These are phyloP conservation scores for Avena insularis DNA, from an alignment of 176 grass and related monocot genomes.

Conservation along the genomic window DNA sequence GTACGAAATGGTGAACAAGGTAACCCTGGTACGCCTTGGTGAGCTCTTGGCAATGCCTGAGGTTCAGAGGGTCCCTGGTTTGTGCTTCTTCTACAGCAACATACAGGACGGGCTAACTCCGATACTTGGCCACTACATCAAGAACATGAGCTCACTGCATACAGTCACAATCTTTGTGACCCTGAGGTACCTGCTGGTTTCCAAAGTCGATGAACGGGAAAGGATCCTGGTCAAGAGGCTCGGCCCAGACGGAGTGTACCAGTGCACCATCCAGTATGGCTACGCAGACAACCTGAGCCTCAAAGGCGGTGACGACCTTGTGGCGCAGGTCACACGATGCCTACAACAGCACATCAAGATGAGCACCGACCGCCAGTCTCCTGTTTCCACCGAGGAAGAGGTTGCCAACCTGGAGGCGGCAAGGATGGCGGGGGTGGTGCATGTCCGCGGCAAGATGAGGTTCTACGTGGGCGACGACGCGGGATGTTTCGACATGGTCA, in stretches of 20 bases:
- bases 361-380: background rate
- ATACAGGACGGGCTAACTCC: conserved; percentile 73
- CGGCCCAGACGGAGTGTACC: conserved; percentile 62
- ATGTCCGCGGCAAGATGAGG: conserved; percentile 76
- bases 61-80: conserved; percentile 63
- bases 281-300: conserved; percentile 63
- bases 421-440: conserved; percentile 51
- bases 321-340: conserved; percentile 48
- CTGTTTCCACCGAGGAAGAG: conserved; percentile 33
- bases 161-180: conserved; percentile 66
- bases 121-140: conserved; percentile 72
- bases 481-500: conserved; percentile 60
- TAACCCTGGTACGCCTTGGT: conserved; percentile 58
- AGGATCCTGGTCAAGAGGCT: conserved; percentile 64
- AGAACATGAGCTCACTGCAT: conserved; percentile 78
- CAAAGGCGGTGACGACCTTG: conserved; percentile 48
- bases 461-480: conserved; percentile 63
- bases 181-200: conserved; percentile 69
- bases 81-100: conserved; percentile 95
- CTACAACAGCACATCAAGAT: conserved; percentile 42
- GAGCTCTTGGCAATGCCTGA: conserved; percentile 68
- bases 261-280: conserved; percentile 67
- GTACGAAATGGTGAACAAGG: conserved; percentile 75
- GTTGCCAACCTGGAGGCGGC: conserved; percentile 55
- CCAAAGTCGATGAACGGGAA: conserved; percentile 63